Evolutionary conservation across 2,329 filamentous ascomycete genomes (phyloP), one percentile per base, ranked within the genome.

Genomic region (Cercospora nicotianae): DNA sequence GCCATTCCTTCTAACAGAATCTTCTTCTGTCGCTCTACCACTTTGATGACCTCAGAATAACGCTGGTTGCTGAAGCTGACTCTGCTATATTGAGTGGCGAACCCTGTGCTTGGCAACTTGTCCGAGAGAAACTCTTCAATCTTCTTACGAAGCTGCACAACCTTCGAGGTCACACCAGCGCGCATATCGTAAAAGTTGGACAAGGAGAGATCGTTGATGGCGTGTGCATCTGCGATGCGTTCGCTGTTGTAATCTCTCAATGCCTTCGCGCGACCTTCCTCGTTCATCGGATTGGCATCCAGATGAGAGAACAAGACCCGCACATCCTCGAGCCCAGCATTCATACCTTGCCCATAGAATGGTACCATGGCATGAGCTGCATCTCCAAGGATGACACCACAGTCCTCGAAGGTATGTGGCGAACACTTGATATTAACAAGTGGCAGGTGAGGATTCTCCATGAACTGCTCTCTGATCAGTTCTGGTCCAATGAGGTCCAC

Each of bases 261-360:
- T 0, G 94, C 83, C 36, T 68, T 72, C 0, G 74, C 76, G 45
- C 79, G 77, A 18, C 73, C 70, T 30, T 69, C 83, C 20, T 80
- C 75, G 6, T 81, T 74, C 39, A 78, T 79, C 1, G 84, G 81
- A 72, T 93, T 84, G 72, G 87, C 86, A 80, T 97, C 94, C 1
- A 98, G 84, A 53, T 91, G 85, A 0, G 89, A 87, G 80, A 97
- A 99, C 0, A 99, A 86, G 5, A 96, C 89, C 7, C 91, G 89
- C 12, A 99, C 93, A 75, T 97, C 94, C 81, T 99, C 95, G 51
- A 99, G 87, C 0, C 95, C 95, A 0, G 95, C 91, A 76, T 99
- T 99, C 89, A 99, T 96, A 42, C 95, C 95, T 79, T 99, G 95
- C 0, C 95, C 95, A 79, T 98, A 99, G 80, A 99, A 99, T 0